A percentile compares a stretch with the other conserved stretches of the same genome.
Evolutionary conservation across 192 early-diverging fungal genomes (phyloP).

Genomic region (Coemansia sp.): DNA sequence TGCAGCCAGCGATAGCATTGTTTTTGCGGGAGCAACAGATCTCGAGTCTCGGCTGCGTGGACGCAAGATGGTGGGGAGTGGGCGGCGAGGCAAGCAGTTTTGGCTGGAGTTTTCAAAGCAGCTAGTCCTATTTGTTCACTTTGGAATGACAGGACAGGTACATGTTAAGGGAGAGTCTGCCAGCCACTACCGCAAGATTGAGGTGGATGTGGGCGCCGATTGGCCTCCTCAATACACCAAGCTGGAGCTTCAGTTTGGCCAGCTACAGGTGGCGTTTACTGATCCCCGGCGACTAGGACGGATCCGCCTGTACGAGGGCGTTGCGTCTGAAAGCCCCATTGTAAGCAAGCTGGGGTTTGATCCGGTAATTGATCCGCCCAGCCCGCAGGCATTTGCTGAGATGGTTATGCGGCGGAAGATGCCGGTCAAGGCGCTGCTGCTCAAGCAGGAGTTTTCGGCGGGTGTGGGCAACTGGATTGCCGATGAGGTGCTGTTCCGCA

Average conservation of each 20-base stretch:
- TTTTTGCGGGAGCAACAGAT: slow-evolving; percentile 43
- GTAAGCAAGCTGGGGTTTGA: slow-evolving; percentile 76
- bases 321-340: slow-evolving; percentile 50
- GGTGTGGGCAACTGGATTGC: slow-evolving; percentile 89
- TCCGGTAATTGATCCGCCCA: slow-evolving; percentile 61
- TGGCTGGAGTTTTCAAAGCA: slow-evolving; percentile 42
- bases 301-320: slow-evolving; percentile 58
- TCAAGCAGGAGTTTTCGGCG: slow-evolving; percentile 73
- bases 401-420: slow-evolving; percentile 38
- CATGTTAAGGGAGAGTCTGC: slow-evolving; percentile 18
- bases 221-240: slow-evolving; percentile 64
- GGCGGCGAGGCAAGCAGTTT: slow-evolving; percentile 76
- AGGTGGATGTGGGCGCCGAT: slow-evolving; percentile 13
- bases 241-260: slow-evolving; percentile 54
- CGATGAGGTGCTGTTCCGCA: slow-evolving; percentile 77
- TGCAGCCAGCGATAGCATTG: slow-evolving; percentile 53
- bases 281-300: slow-evolving; percentile 70
- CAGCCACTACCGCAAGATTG: slow-evolving; percentile 27
- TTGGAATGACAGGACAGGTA: slow-evolving; percentile 72
- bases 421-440: slow-evolving; percentile 71
- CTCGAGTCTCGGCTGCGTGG: slow-evolving; percentile 44
- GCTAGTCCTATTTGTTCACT: slow-evolving; percentile 56
- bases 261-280: slow-evolving; percentile 51
- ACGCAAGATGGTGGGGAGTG: slow-evolving; percentile 58
- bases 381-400: slow-evolving; percentile 47